These are phyloP conservation scores for Podila clonocystis DNA, from an alignment of 192 early-diverging fungal genomes.

Conservation along the genomic window DNA sequence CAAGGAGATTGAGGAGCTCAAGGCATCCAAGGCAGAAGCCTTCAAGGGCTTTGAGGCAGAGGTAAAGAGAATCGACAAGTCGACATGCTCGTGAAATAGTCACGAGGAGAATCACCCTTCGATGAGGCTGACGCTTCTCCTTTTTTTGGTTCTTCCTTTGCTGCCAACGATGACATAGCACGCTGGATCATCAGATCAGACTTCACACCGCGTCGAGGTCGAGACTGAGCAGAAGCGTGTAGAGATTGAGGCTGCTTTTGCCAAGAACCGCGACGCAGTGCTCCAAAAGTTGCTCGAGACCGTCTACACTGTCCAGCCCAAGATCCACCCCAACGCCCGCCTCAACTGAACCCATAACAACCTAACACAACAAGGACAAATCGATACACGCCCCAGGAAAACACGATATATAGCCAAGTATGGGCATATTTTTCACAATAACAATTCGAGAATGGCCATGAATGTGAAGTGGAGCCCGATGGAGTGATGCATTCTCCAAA, in stretches of 20 bases:
- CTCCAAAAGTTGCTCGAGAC: slow-evolving; percentile 73
- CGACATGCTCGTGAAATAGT: neutral
- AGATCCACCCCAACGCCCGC: slow-evolving; percentile 64
- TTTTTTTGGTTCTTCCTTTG: neutral
- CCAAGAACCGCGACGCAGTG: slow-evolving; percentile 71
- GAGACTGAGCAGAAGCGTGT: slow-evolving; percentile 77
- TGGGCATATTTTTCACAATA: too few relatives aligned
- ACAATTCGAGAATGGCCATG: too few relatives aligned
- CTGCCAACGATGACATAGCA: slow-evolving; percentile 57
- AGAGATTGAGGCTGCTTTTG: slow-evolving; percentile 68
- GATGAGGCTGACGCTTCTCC: neutral
- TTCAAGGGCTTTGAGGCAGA: slow-evolving; percentile 78
- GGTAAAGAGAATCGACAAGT: slow-evolving; percentile 44
- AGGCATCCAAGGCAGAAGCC: slow-evolving; percentile 85
- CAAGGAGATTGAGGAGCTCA: slow-evolving; percentile 91
- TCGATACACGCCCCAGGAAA: too few relatives aligned
- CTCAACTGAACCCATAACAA: slow-evolving; percentile 4
- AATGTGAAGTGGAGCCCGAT: too few relatives aligned
- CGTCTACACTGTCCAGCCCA: slow-evolving; percentile 74
- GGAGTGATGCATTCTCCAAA: too few relatives aligned
- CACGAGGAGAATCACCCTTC: neutral
- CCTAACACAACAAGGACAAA: too few relatives aligned
- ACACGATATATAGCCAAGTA: too few relatives aligned
- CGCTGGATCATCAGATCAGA: slow-evolving; percentile 74
- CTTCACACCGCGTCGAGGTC: slow-evolving; percentile 64